Base-by-base conservation (phyloP, 805 yeast species). In the Candida quercuum region DNA sequence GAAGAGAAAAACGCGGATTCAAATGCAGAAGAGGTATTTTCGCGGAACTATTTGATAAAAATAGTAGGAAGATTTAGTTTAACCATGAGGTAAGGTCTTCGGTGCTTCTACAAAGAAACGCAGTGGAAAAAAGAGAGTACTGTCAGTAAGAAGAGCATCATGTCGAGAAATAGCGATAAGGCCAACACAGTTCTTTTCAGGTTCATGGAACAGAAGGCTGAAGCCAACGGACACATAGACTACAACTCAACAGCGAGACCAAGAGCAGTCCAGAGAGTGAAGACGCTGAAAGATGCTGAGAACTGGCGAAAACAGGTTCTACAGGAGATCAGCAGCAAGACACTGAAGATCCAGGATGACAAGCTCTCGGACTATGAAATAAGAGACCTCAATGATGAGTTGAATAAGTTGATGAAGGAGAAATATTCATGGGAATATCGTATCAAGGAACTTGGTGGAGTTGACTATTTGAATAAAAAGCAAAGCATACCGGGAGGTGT, bases 121-220 rank as follows among this genome's bases (percentile, higher is more conserved):
- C n/a, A n/a, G n/a, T 9, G n/a, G n/a, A n/a, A n/a, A n/a, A n/a
- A n/a, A n/a, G 13, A 9, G 24, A 30, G 20, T 19, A 20, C 6
- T 9, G 8, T 18, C 20, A n/a, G 13, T 13, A 30, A 20, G 12
- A 14, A 30, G 11, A 30, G 24, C n/a, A 32, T 10, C 25, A 85
- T 86, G 95, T 81, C 93, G 24, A 63, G 93, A 43, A 84, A 84
- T 53, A 71, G 72, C 25, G 94, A 86, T 49, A 83, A 80, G 51
- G 81, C 91, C 5, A 84, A 82, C 54, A 74, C 88, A 0, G 71
- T 80, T 37, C 71, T 86, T 38, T 76, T 74, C 47, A 65, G 87
- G 33, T 79, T 69, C 52, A 81, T 82, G 36, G 81, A 74, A 30
- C 76, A 73, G 43, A 75, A 76, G 52, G 79, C 77, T 6, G 72